Conservation (phyloP, 768 basidiomycete genomes). For the Phanerochaete carnosa region DNA sequence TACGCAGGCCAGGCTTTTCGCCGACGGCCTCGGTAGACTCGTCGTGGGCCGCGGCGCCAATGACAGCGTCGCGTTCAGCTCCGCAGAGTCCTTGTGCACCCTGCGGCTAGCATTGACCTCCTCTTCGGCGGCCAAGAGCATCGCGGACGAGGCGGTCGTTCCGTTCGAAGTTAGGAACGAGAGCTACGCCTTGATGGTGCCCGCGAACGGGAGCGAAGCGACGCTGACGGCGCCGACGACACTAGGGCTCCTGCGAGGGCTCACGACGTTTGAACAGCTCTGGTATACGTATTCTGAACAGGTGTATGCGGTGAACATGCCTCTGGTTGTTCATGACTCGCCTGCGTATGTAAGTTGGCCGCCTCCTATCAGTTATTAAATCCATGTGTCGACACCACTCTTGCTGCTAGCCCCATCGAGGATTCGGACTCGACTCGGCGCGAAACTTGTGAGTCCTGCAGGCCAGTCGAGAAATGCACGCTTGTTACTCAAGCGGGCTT, state of each 20-base stretch:
- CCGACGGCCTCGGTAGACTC: slow-evolving; percentile 57
- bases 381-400: neutral
- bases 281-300: slow-evolving; percentile 37
- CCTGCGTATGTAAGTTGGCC: slow-evolving; percentile 42
- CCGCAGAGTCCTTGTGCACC: neutral
- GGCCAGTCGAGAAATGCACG: too few species aligned
- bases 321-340: slow-evolving; percentile 39
- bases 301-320: slow-evolving; percentile 37
- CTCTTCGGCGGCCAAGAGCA: slow-evolving; percentile 30
- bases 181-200: slow-evolving; percentile 39
- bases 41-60: slow-evolving; percentile 48
- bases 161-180: slow-evolving; percentile 45
- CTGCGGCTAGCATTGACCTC: neutral
- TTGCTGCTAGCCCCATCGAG: slow-evolving; percentile 57
- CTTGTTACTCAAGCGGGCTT: neutral
- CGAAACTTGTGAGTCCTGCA: slow-evolving; percentile 56
- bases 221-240: slow-evolving; percentile 41
- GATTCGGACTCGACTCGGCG: slow-evolving; percentile 75
- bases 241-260: slow-evolving; percentile 48
- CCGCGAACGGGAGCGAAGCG: slow-evolving; percentile 32
- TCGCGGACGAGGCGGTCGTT: slow-evolving; percentile 48
- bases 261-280: slow-evolving; percentile 54
- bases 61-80: neutral
- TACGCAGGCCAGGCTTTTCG: slow-evolving; percentile 39
- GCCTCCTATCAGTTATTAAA: neutral